Evolutionary conservation across 202 grass and related monocot genomes (phyloP), one percentile per base, ranked within the genome.

Genomic region (Zoysia matrella): DNA sequence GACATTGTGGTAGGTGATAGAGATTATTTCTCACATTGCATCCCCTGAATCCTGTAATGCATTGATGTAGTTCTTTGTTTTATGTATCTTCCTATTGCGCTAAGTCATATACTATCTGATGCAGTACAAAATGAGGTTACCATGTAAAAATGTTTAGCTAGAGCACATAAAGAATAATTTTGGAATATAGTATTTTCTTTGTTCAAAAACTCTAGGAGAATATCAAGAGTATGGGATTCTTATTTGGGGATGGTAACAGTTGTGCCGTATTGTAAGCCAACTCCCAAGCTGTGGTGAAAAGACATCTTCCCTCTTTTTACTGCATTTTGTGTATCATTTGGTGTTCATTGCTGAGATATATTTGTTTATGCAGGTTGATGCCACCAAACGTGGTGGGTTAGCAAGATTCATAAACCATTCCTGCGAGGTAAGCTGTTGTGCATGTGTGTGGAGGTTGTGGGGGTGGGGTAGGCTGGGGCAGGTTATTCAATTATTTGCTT

Each of bases 331-430:
- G 39, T 50, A 80, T 74, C 55, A 39, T 69, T 11, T 42, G 50
- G 22, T 52, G 10, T 61, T 52, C 51, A n/a, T 79, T 48, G 57
- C n/a, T 30, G 11, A 75, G 57, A 78, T 77, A 77, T 80, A 30
- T 74, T 60, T 74, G 63, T 78, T 69, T 88, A 43, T 87, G 74
- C 65, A 98, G 92, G 90, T 95, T 18, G 95, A 98, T 93, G 92
- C 92, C 81, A 98, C 95, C 56, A 93, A 95, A 83, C 75, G 92
- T 73, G 95, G 92, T 67, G 92, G 95, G 49, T 80, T 98, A 79
- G 95, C 95, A 82, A 95, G 95, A 84, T 98, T 95, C 67, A 93
- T 98, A 78, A 98, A 98, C 62, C 95, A 98, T 85, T 98, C 95
- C 22, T 98, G 95, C 75, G 92, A 98, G 42, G 92, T 98, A 95